A percentile compares a stretch with the other conserved stretches of the same genome.
Conservation (phyloP, 257 asterid genomes). For the Penstemon davidsonii region DNA sequence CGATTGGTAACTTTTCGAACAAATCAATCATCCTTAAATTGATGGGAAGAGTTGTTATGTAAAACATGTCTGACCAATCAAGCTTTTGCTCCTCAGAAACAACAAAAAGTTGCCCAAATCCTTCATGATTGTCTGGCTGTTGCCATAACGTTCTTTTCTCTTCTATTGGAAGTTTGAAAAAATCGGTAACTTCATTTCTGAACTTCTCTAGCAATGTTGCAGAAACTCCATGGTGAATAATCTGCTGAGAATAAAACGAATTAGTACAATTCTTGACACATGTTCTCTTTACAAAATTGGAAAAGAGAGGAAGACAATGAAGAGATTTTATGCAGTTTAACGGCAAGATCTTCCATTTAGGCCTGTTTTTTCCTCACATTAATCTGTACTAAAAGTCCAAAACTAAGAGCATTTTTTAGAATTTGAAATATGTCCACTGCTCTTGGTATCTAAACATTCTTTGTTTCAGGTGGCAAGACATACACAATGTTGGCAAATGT, state of each 20-base stretch:
- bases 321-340: too few species aligned
- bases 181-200: conserved; percentile 32
- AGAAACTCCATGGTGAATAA: conserved; percentile 49
- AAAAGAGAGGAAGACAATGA: background rate
- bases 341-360: too few species aligned
- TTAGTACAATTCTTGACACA: background rate
- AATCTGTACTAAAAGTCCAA: background rate
- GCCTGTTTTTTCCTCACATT: background rate
- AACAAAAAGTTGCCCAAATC: conserved; percentile 58
- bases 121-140: conserved; percentile 45
- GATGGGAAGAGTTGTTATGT: conserved; percentile 42
- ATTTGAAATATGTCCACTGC: background rate
- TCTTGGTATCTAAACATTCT: too few species aligned
- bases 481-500: too few species aligned
- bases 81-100: conserved; percentile 58
- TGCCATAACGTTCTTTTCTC: conserved; percentile 53
- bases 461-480: too few species aligned
- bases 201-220: conserved; percentile 39
- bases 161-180: conserved; percentile 43
- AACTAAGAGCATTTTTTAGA: too few species aligned
- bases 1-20: conserved; percentile 38
- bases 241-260: conserved; percentile 22
- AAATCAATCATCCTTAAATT: conserved; percentile 35
- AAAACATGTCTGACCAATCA: conserved; percentile 65
- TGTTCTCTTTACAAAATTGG: background rate